Evolutionary conservation across 116 monocot species (phyloP).

Genomic region (Thalassia testudinum): DNA sequence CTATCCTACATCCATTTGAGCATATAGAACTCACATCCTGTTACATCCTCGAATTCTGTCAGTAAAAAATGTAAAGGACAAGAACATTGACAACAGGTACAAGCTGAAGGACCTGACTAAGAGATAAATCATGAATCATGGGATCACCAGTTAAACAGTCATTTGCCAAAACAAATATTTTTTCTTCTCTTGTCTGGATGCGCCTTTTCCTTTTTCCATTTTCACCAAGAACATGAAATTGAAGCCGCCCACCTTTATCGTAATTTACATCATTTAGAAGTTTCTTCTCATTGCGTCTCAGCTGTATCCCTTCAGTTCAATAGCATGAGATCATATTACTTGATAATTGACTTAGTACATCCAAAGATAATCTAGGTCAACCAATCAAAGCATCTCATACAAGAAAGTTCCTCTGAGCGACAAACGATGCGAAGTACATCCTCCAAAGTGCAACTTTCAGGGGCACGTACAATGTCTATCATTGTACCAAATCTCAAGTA

Average conservation of each 20-base stretch:
- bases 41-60: no score
- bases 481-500: slow-evolving; percentile 91
- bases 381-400: slow-evolving; percentile 27
- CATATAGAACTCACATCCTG: slow-evolving; percentile 82
- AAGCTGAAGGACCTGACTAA: slow-evolving; percentile 59
- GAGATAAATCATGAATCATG: slow-evolving; percentile 68
- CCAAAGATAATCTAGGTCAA: slow-evolving; percentile 1
- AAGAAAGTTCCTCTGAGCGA: slow-evolving; percentile 68
- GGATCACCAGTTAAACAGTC: slow-evolving; percentile 97
- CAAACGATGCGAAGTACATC: slow-evolving; percentile 67
- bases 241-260: slow-evolving; percentile 68
- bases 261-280: slow-evolving; percentile 75
- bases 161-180: slow-evolving; percentile 83
- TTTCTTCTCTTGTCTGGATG: slow-evolving; percentile 90
- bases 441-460: slow-evolving; percentile 78
- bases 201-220: slow-evolving; percentile 91
- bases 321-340: not conserved
- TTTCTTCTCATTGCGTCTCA: slow-evolving; percentile 94
- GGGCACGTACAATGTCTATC: slow-evolving; percentile 79
- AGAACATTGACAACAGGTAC: not conserved
- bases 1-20: slow-evolving; percentile 80
- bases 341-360: no score
- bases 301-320: slow-evolving; percentile 70
- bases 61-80: slow-evolving; percentile 1
- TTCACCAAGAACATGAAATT: slow-evolving; percentile 62